Evolutionary conservation across 768 basidiomycete genomes (phyloP), one percentile per base, ranked within the genome.

Genomic region (Rhizopogon vinicolor): DNA sequence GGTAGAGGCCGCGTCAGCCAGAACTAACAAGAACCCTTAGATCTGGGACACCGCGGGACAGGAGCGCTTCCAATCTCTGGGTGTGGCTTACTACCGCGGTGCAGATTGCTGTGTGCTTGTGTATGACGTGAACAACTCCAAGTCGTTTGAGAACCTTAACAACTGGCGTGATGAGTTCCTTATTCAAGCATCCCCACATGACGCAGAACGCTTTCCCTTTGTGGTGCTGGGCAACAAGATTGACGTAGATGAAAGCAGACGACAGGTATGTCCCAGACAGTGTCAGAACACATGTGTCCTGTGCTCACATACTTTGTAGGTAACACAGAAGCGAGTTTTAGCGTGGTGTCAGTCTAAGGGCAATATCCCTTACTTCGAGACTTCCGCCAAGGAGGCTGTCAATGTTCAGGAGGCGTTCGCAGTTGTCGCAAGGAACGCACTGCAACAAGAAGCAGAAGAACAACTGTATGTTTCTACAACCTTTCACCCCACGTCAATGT

Each of bases 191-290:
- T 94, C 92, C 68, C 97, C 97, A 44, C 93, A 96, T 69, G 96
- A 98, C 72, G 95, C 97, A 41, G 97, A 98, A 81, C 98, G 98
- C 78, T 99, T 99, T 73, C 97, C 97, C 6, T 99, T 99, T 66
- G 95, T 99, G 54, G 96, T 99, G 12, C 75, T 99, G 57, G 97
- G 97, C n/a, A 99, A 99, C 78, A 99, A 99, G 92, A 96, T 99
- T 70, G 97, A 99, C 70, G 92, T 98, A 65, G 97, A 98, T 76
- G 97, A 98, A 78, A 90, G 87, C 71, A 98, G 98, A 73, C 86
- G 96, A 61, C 94, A 97, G 85, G 95, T 93, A 55, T 14, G 48
- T 37, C 58, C 81, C 64, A 18, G 2, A 6, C 41, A 25, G 40
- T 29, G 5, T 19, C 42, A 14, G 41, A 5, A 41, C 12, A n/a